Evolutionary conservation across 192 early-diverging fungal species (phyloP).

Genomic region (Linnemannia schmuckeri): DNA sequence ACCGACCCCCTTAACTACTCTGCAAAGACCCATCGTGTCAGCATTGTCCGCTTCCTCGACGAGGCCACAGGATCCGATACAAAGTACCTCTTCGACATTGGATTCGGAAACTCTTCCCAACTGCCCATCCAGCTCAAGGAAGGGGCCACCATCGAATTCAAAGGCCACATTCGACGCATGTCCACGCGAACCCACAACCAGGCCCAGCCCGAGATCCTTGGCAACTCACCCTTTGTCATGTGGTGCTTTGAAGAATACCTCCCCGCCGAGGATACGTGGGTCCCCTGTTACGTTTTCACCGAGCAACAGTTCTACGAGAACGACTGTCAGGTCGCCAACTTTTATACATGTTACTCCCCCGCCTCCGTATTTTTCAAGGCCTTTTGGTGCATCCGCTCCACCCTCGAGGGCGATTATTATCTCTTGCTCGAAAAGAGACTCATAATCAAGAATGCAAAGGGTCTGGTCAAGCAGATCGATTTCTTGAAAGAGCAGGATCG

Average conservation of each 20-base stretch:
- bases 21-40: constrained; percentile 22
- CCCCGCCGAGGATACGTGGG: constrained; percentile 15
- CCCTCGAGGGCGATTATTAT: constrained; percentile 14
- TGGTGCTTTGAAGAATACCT: constrained; percentile 32
- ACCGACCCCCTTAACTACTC: not conserved
- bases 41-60: constrained; percentile 21
- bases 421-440: not conserved
- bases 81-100: constrained; percentile 40
- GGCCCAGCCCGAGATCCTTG: constrained; percentile 17
- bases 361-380: constrained; percentile 5
- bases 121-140: constrained; percentile 25
- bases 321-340: constrained; percentile 20
- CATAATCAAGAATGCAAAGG: constrained; percentile 13
- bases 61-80: not conserved
- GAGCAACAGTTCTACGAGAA: constrained; percentile 21
- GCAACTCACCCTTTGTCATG: constrained; percentile 11
- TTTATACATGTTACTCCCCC: constrained; percentile 14
- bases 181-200: constrained; percentile 8
- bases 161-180: constrained; percentile 27
- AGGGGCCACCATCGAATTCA: constrained; percentile 19
- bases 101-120: constrained; percentile 21
- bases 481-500: constrained; percentile 31
- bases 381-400: constrained; percentile 33
- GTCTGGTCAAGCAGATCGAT: constrained; percentile 3
- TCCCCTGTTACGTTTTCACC: constrained; percentile 16